Conservation (phyloP, 805 yeast species). For the Debaryomyces castellii region DNA sequence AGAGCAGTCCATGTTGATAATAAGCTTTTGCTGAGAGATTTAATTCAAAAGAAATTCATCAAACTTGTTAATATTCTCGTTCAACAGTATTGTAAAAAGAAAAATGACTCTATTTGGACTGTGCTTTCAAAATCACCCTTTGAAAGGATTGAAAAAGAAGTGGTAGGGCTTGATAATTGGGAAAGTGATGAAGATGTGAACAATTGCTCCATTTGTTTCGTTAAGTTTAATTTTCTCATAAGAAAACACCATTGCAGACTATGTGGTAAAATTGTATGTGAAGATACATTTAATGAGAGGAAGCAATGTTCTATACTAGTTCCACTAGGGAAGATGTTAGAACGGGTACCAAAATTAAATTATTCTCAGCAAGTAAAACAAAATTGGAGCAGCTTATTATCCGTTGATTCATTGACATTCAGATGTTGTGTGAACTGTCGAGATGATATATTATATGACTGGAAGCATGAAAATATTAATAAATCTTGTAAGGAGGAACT, state of each 20-base stretch:
- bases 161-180: constrained; percentile 61
- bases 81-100: constrained; percentile 12
- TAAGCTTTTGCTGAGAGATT: constrained; percentile 51
- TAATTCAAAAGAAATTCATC: constrained; percentile 60
- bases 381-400: constrained; percentile 14
- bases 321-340: constrained; percentile 45
- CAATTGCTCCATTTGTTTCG: constrained; percentile 64
- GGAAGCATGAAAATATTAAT: constrained; percentile 24
- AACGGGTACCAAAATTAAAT: constrained; percentile 37
- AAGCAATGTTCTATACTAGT: constrained; percentile 69
- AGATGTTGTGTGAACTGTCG: constrained; percentile 75
- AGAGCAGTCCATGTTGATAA: constrained; percentile 49
- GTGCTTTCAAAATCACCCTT: not conserved
- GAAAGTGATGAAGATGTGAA: constrained; percentile 39
- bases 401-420: constrained; percentile 25
- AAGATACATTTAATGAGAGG: constrained; percentile 47
- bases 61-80: constrained; percentile 37
- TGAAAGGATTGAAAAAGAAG: constrained; percentile 19
- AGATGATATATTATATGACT: constrained; percentile 53
- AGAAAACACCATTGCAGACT: constrained; percentile 90
- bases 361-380: constrained; percentile 23
- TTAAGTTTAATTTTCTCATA: constrained; percentile 52
- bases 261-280: constrained; percentile 85
- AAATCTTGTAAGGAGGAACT: constrained; percentile 5
- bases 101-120: constrained; percentile 2